Conservation (phyloP, 345 rosid species). For the Rubroshorea leprosula region DNA sequence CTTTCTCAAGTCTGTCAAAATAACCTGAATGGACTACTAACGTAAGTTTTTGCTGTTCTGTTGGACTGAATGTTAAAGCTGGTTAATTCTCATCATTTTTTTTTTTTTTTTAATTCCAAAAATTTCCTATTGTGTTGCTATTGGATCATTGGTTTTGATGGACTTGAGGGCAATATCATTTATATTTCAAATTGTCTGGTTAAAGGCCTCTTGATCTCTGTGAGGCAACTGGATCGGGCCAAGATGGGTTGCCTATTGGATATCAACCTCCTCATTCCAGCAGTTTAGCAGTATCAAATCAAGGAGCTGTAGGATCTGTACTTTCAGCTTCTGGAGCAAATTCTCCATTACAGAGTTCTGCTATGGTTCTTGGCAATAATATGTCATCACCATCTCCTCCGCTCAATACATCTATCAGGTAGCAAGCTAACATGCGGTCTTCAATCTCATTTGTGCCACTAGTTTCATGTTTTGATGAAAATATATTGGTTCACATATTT, state of each 20-base stretch:
- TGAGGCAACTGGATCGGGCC: constrained; percentile 55
- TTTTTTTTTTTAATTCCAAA: neutral
- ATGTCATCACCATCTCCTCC: constrained; percentile 54
- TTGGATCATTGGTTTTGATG: constrained; percentile 7
- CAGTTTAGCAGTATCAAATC: constrained; percentile 56
- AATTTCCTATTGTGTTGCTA: neutral
- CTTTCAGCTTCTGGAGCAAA: constrained; percentile 61
- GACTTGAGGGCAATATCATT: constrained; percentile 13
- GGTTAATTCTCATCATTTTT: neutral
- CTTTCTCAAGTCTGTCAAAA: constrained; percentile 83
- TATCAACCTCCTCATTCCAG: constrained; percentile 55
- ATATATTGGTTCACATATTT: constrained; percentile 12
- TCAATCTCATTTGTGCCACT: constrained; percentile 16
- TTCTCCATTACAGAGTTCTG: constrained; percentile 60
- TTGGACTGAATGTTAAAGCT: constrained; percentile 7
- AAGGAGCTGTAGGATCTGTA: constrained; percentile 52
- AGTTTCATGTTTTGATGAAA: constrained; percentile 15
- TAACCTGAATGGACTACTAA: constrained; percentile 68
- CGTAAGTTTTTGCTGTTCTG: constrained; percentile 50
- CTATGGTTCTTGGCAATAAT: constrained; percentile 53
- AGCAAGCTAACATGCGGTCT: constrained; percentile 16
- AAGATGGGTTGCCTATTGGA: constrained; percentile 54
- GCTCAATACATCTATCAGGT: constrained; percentile 58
- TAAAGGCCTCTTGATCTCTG: constrained; percentile 96
- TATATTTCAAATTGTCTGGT: constrained; percentile 27